A percentile compares a stretch with the other conserved stretches of the same genome.
These are phyloP conservation scores for Penicillium turbatum DNA, from an alignment of 495 filamentous ascomycete genomes.

Conservation along the genomic window DNA sequence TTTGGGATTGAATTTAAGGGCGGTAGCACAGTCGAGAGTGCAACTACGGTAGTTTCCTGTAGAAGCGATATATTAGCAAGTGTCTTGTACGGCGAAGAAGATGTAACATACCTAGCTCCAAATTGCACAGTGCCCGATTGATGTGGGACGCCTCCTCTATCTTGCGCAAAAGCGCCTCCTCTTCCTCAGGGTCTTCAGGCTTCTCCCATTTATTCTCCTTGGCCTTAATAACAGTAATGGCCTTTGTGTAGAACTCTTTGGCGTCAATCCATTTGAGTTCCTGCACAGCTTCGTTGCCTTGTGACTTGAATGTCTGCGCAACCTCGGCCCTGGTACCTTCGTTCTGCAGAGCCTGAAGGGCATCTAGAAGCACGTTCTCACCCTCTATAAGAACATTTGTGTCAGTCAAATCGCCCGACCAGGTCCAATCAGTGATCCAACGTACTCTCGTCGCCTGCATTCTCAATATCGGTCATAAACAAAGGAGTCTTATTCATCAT, in stretches of 20 bases:
- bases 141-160: slow-evolving; percentile 72
- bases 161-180: slow-evolving; percentile 52
- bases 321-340: slow-evolving; percentile 86
- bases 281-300: slow-evolving; percentile 82
- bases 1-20: slow-evolving; percentile 66
- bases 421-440: slow-evolving; percentile 6
- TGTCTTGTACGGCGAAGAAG: not conserved
- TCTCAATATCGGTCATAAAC: slow-evolving; percentile 91
- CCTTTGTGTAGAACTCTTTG: slow-evolving; percentile 87
- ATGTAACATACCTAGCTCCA: slow-evolving; percentile 58
- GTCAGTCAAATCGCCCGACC: slow-evolving; percentile 2
- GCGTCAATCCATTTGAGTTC: slow-evolving; percentile 75
- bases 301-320: slow-evolving; percentile 72
- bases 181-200: slow-evolving; percentile 45
- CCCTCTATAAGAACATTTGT: slow-evolving; percentile 33
- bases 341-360: slow-evolving; percentile 82
- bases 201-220: slow-evolving; percentile 53
- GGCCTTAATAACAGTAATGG: slow-evolving; percentile 59
- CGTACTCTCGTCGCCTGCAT: slow-evolving; percentile 54
- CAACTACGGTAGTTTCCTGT: slow-evolving; percentile 78
- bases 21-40: slow-evolving; percentile 75
- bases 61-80: slow-evolving; percentile 7
- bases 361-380: slow-evolving; percentile 75
- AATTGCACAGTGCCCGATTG: slow-evolving; percentile 83
- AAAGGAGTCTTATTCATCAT: slow-evolving; percentile 80